Conservation (phyloP, 2,329 filamentous ascomycete genomes). For the Alternaria ethzedia region DNA sequence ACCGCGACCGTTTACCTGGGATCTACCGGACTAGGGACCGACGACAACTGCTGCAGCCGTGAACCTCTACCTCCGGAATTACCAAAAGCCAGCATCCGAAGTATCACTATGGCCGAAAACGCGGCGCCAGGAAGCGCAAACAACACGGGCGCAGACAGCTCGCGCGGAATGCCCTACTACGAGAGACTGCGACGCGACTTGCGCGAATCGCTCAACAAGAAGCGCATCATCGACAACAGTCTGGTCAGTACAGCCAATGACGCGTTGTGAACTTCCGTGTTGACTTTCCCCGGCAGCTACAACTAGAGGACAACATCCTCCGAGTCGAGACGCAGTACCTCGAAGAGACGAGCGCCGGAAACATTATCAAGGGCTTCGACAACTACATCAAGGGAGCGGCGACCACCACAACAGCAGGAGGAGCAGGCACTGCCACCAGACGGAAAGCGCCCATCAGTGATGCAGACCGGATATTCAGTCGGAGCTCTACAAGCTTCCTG, state of each 20-base stretch:
- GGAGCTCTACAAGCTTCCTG: slow-evolving; percentile 50
- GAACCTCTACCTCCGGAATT: neutral
- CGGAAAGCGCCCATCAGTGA: slow-evolving; percentile 69
- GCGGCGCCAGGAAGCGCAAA: slow-evolving; percentile 47
- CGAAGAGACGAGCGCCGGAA: slow-evolving; percentile 82
- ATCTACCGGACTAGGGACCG: slow-evolving; percentile 6
- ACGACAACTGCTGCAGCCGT: neutral
- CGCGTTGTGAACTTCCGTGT: slow-evolving; percentile 11
- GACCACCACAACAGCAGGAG: slow-evolving; percentile 59
- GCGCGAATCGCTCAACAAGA: slow-evolving; percentile 70
- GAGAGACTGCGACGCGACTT: slow-evolving; percentile 73
- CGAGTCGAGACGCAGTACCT: slow-evolving; percentile 87
- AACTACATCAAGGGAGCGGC: slow-evolving; percentile 91
- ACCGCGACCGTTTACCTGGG: slow-evolving; percentile 8
- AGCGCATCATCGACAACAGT: slow-evolving; percentile 66
- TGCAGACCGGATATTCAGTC: slow-evolving; percentile 73
- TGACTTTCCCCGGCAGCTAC: slow-evolving; percentile 51
- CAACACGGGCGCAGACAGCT: slow-evolving; percentile 52
- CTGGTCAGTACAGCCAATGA: slow-evolving; percentile 53
- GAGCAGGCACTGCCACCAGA: slow-evolving; percentile 56
- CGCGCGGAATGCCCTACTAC: slow-evolving; percentile 68
- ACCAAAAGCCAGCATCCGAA: neutral
- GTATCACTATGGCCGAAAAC: slow-evolving; percentile 57
- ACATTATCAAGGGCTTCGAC: slow-evolving; percentile 97
- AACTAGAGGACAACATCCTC: slow-evolving; percentile 80